A percentile compares a stretch with the other conserved stretches of the same genome.
These are phyloP conservation scores for Trametes coccinea DNA, from an alignment of 768 basidiomycete genomes.

Conservation along the genomic window DNA sequence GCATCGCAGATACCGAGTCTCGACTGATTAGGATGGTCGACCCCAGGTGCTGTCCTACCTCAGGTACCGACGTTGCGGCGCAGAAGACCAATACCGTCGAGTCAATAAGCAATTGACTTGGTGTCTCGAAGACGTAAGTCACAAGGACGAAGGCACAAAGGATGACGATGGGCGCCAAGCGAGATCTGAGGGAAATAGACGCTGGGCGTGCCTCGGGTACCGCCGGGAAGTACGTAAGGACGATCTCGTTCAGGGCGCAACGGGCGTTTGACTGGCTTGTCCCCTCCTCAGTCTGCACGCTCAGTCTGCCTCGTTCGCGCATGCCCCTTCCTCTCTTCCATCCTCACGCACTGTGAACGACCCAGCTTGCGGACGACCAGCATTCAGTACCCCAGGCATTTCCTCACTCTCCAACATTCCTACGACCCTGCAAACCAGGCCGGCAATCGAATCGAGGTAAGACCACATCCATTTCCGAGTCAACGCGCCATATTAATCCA, in stretches of 20 bases:
- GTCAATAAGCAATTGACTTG: too few species aligned
- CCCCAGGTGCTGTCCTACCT: too few species aligned
- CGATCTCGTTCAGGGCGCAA: not conserved
- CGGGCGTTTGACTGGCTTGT: constrained; percentile 6
- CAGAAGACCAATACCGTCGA: too few species aligned
- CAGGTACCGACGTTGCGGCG: too few species aligned
- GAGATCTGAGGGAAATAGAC: not conserved
- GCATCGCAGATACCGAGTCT: too few species aligned
- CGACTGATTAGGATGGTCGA: too few species aligned
- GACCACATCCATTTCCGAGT: not conserved
- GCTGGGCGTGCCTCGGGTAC: not conserved
- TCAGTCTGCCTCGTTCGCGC: too few species aligned
- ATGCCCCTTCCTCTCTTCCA: not conserved
- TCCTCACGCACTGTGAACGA: not conserved
- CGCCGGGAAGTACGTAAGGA: constrained; percentile 12
- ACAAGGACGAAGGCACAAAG: not conserved
- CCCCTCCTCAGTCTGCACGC: not conserved
- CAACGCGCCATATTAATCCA: constrained; percentile 3
- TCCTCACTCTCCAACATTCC: too few species aligned
- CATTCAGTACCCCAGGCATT: too few species aligned
- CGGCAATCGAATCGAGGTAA: not conserved
- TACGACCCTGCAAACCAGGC: too few species aligned
- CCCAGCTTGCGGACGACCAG: too few species aligned
- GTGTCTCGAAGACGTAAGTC: not conserved
- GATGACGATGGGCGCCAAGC: not conserved